These are phyloP conservation scores for Citrullus mucosospermus DNA, from an alignment of 306 rosid genomes.

Conservation along the genomic window DNA sequence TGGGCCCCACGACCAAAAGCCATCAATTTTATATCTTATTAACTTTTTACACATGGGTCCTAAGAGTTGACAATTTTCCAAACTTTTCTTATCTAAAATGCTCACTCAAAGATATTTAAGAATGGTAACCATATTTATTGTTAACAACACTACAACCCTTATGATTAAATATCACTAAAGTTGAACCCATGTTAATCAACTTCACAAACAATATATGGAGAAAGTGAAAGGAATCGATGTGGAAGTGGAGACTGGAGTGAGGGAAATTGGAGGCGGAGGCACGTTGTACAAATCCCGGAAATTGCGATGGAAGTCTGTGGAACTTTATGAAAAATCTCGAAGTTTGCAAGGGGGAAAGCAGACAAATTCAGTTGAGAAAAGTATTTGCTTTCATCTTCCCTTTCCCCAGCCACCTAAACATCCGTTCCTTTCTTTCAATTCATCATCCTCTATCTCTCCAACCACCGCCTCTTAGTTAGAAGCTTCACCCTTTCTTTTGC, in stretches of 20 bases:
- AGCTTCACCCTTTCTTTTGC: too few relatives aligned
- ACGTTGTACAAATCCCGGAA: conserved; percentile 1
- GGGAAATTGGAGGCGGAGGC: not conserved
- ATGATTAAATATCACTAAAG: too few relatives aligned
- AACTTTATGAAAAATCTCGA: not conserved
- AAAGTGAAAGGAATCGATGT: not conserved
- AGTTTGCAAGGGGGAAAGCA: not conserved
- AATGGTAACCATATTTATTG: too few relatives aligned
- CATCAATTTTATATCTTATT: too few relatives aligned
- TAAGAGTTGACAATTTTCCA: too few relatives aligned
- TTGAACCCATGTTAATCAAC: not conserved
- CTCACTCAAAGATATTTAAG: too few relatives aligned
- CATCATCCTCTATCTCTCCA: not conserved
- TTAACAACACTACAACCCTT: too few relatives aligned
- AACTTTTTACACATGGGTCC: too few relatives aligned
- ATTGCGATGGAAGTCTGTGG: not conserved
- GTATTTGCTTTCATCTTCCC: not conserved
- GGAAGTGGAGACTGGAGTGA: not conserved
- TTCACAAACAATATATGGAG: not conserved
- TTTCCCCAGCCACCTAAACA: not conserved
- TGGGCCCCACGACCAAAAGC: too few relatives aligned
- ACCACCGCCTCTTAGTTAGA: not conserved
- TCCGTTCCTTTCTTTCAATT: not conserved
- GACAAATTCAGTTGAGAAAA: conserved; percentile 1
- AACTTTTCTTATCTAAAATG: too few relatives aligned